Evolutionary conservation across 2,329 filamentous ascomycete species (phyloP).

Genomic region (Ophiobolus disseminans): DNA sequence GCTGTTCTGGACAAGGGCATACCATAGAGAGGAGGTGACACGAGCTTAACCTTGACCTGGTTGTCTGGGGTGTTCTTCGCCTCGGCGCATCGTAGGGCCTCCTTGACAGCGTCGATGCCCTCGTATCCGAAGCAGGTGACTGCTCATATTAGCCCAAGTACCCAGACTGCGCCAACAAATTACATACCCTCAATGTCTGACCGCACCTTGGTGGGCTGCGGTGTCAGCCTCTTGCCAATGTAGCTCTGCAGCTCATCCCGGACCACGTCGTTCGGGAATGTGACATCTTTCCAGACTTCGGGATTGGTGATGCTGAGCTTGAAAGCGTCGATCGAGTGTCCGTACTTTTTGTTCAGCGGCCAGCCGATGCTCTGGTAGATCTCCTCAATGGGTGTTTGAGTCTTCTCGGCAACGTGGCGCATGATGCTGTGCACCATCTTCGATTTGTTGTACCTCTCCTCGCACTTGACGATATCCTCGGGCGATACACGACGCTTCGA

Average conservation of each 20-base stretch:
- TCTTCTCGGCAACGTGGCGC: constrained; percentile 98
- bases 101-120: constrained; percentile 97
- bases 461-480: constrained; percentile 97
- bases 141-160: constrained; percentile 20
- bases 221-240: constrained; percentile 95
- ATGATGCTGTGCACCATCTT: constrained; percentile 99
- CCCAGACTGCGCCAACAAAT: constrained; percentile 65
- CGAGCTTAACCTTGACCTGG: constrained; percentile 97
- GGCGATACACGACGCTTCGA: constrained; percentile 97
- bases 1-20: constrained; percentile 5
- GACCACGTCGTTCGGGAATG: constrained; percentile 84
- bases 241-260: constrained; percentile 91
- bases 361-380: constrained; percentile 95
- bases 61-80: constrained; percentile 89
- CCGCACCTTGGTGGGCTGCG: constrained; percentile 98
- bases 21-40: constrained; percentile 90
- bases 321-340: constrained; percentile 96
- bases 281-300: constrained; percentile 92
- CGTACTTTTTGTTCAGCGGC: constrained; percentile 97
- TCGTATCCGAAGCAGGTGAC: constrained; percentile 75
- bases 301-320: constrained; percentile 99
- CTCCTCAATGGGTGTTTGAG: constrained; percentile 88
- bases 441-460: constrained; percentile 99
- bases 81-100: constrained; percentile 87
- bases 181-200: constrained; percentile 85